Conservation (phyloP, 2,329 filamentous ascomycete species). For the Emydomyces testavorans region DNA sequence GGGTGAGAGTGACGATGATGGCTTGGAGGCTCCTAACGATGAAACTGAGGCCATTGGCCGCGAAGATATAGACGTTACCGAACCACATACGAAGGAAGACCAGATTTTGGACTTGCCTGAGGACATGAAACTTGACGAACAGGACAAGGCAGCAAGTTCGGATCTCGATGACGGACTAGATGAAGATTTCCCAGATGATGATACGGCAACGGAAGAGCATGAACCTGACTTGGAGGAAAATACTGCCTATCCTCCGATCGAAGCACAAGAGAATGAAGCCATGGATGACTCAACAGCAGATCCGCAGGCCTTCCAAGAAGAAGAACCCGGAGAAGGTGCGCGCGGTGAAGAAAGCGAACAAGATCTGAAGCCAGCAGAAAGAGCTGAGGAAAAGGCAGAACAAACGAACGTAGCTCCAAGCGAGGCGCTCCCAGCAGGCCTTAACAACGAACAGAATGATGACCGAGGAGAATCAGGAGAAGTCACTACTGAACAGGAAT, state of each 20-base stretch:
- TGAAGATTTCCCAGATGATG: conserved; percentile 36
- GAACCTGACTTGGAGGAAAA: conserved; percentile 20
- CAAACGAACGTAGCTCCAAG: conserved; percentile 43
- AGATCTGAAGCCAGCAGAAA: conserved; percentile 35
- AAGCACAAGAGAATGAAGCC: conserved; percentile 24
- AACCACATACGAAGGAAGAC: conserved; percentile 69
- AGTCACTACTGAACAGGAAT: conserved; percentile 33
- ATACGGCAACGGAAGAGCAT: conserved; percentile 24
- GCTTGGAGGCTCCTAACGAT: conserved; percentile 40
- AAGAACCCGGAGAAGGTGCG: conserved; percentile 28
- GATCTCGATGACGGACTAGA: conserved; percentile 40
- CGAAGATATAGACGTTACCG: conserved; percentile 53
- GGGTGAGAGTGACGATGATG: conserved; percentile 45
- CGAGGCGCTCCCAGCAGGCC: conserved; percentile 31
- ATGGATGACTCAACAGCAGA: conserved; percentile 19
- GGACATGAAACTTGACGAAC: conserved; percentile 69
- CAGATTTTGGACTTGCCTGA: conserved; percentile 75
- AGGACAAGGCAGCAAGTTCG: conserved; percentile 46
- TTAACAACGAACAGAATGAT: conserved; percentile 33
- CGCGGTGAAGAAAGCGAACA: conserved; percentile 44
- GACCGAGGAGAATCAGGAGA: conserved; percentile 39
- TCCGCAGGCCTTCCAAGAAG: conserved; percentile 40
- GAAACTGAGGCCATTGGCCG: conserved; percentile 52
- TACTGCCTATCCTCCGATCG: conserved; percentile 25
- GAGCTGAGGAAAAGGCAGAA: conserved; percentile 42